Percentiles rank a stretch among this genome's conserved stretches.
phyloP scores from a whole-genome alignment of 2,329 filamentous ascomycete species.

The Trichoderma sp. region DNA sequence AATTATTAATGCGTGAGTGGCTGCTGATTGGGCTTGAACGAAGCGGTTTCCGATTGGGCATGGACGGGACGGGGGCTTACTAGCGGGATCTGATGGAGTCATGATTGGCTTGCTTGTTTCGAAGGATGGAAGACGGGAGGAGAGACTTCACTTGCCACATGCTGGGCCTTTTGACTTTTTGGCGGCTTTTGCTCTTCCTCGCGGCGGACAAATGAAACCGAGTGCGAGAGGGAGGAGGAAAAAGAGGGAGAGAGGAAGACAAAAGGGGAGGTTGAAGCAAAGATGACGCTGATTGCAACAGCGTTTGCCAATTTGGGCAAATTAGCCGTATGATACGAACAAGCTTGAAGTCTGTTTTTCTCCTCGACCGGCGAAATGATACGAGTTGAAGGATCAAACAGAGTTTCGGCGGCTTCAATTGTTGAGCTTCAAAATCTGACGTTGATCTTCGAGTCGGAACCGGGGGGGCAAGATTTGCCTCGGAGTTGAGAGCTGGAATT shows the following conservation, averaged over 20 bases:
- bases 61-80: not conserved
- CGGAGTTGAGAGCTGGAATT: not conserved
- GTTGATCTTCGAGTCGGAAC: not conserved
- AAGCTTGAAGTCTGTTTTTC: not conserved
- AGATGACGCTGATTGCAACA: not conserved
- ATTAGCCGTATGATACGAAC: not conserved
- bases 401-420: not conserved
- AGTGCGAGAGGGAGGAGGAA: not conserved
- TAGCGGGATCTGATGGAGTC: not conserved
- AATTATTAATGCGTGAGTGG: conserved; percentile 16
- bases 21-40: conserved; percentile 1
- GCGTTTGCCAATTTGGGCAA: not conserved
- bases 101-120: not conserved
- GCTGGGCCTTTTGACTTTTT: conserved; percentile 1
- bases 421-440: not conserved
- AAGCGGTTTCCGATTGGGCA: conserved; percentile 1
- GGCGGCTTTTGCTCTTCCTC: not conserved
- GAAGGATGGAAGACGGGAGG: not conserved
- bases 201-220: not conserved
- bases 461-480: not conserved
- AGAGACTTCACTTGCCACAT: not conserved
- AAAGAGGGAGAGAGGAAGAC: not conserved
- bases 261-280: not conserved
- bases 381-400: not conserved
- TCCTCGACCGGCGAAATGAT: not conserved